A percentile compares a stretch with the other conserved stretches of the same genome.
Evolutionary conservation across 225 moss, liverwort and hornwort species (phyloP).

Genomic region (Bryoerythrophyllum caledonicum): DNA sequence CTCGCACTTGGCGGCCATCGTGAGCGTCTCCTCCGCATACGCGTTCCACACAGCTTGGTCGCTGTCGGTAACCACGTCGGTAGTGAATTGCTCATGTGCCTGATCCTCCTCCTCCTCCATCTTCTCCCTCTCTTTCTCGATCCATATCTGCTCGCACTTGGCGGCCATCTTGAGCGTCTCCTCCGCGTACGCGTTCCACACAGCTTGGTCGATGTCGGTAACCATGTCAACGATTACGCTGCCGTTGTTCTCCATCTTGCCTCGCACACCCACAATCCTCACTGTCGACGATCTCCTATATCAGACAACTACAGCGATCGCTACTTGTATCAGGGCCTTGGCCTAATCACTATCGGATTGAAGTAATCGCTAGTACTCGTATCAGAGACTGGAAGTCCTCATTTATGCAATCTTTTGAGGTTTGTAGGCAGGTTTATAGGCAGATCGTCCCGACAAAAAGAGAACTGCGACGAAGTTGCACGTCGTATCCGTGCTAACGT

Average conservation of each 20-base stretch:
- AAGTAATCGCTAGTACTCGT: no score
- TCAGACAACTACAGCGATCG: neutral
- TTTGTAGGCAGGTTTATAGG: neutral
- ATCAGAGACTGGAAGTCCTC: no score
- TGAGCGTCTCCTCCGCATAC: neutral
- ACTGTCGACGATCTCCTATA: neutral
- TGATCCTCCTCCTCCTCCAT: neutral
- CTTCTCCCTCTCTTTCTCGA: neutral
- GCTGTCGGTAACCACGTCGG: neutral
- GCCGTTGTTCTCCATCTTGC: neutral
- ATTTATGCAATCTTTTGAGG: neutral
- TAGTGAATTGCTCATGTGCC: no score
- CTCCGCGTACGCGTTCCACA: conserved; percentile 21
- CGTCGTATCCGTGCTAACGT: neutral
- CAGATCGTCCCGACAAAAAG: neutral
- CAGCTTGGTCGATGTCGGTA: conserved; percentile 18
- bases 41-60: conserved; percentile 28
- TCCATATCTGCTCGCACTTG: conserved; percentile 21
- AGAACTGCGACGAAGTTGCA: neutral
- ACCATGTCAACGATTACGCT: neutral
- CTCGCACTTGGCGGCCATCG: neutral
- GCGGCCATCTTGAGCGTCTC: neutral
- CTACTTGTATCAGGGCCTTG: neutral
- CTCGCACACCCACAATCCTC: neutral
- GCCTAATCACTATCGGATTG: neutral